These are phyloP conservation scores for Vishniacozyma victoriae DNA, from an alignment of 768 basidiomycete genomes.

Conservation along the genomic window DNA sequence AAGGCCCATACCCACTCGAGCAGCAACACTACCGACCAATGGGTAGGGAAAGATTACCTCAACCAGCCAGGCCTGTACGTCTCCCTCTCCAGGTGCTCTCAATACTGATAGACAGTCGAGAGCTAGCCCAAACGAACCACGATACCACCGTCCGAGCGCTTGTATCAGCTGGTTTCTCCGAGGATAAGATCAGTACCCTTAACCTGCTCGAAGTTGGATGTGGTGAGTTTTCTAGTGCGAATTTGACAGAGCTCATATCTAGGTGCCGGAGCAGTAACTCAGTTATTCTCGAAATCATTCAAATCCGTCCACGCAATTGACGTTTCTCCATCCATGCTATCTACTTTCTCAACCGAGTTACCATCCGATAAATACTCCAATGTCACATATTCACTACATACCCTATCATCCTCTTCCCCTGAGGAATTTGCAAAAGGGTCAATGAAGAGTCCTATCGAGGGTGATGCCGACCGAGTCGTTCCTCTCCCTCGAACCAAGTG, in stretches of 20 bases:
- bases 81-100: background rate
- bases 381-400: slow-evolving; percentile 17
- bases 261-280: slow-evolving; percentile 35
- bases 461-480: slow-evolving; percentile 7
- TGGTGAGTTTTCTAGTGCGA: slow-evolving; percentile 13
- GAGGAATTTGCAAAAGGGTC: slow-evolving; percentile 2
- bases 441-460: slow-evolving; percentile 9
- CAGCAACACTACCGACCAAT: slow-evolving; percentile 3
- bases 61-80: slow-evolving; percentile 22
- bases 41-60: slow-evolving; percentile 20
- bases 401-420: slow-evolving; percentile 18
- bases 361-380: background rate
- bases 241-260: background rate
- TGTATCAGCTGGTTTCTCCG: slow-evolving; percentile 3
- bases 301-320: slow-evolving; percentile 29
- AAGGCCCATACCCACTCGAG: slow-evolving; percentile 7
- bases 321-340: slow-evolving; percentile 27
- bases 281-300: slow-evolving; percentile 12
- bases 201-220: slow-evolving; percentile 25
- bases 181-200: slow-evolving; percentile 5
- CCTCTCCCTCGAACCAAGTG: slow-evolving; percentile 12
- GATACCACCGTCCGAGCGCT: slow-evolving; percentile 19
- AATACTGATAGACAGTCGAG: slow-evolving; percentile 6
- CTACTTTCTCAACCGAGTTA: slow-evolving; percentile 4
- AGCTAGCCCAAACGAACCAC: slow-evolving; percentile 8